Percentiles rank a stretch among this genome's conserved stretches.
Evolutionary conservation across 495 filamentous ascomycete genomes (phyloP).

Genomic region (Chaetomidium leptoderma): DNA sequence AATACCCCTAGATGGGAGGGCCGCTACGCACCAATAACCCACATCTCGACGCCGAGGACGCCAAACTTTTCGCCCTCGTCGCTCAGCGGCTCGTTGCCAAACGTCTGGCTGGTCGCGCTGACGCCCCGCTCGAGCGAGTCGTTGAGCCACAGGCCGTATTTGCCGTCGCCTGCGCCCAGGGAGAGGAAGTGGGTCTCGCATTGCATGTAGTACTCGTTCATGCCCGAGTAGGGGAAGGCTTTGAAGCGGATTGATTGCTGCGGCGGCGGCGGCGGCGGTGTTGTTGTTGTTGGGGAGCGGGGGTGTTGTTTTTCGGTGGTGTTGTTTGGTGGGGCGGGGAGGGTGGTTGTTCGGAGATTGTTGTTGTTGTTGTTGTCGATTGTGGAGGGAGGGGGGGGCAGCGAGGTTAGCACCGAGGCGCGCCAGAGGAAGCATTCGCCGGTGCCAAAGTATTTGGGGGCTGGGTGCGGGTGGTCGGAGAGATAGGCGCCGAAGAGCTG

Average conservation of each 20-base stretch:
- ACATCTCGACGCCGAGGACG: conserved; percentile 85
- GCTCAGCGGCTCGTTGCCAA: conserved; percentile 93
- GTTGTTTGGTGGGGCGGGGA: conserved; percentile 21
- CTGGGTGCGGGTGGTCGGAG: conserved; percentile 74
- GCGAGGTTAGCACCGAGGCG: conserved; percentile 56
- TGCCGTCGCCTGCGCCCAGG: conserved; percentile 82
- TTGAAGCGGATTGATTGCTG: conserved; percentile 77
- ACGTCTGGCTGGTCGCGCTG: conserved; percentile 76
- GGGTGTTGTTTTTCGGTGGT: not conserved
- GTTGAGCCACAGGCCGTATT: conserved; percentile 91
- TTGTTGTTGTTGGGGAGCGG: not conserved
- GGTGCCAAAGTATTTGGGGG: conserved; percentile 85
- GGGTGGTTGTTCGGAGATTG: conserved; percentile 65
- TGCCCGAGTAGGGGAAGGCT: conserved; percentile 90
- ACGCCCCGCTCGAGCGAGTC: conserved; percentile 82
- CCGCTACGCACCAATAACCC: conserved; percentile 58
- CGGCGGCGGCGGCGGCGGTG: conserved; percentile 10
- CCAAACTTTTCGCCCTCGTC: conserved; percentile 93
- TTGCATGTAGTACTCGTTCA: conserved; percentile 95
- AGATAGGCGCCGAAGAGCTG: conserved; percentile 93
- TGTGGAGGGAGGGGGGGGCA: conserved; percentile 69
- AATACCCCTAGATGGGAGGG: not conserved
- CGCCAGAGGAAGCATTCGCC: conserved; percentile 99
- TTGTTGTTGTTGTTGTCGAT: conserved; percentile 52
- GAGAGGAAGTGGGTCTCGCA: conserved; percentile 84